Conservation (phyloP, 2,329 filamentous ascomycete genomes). For the Dactylellina drechsleri region DNA sequence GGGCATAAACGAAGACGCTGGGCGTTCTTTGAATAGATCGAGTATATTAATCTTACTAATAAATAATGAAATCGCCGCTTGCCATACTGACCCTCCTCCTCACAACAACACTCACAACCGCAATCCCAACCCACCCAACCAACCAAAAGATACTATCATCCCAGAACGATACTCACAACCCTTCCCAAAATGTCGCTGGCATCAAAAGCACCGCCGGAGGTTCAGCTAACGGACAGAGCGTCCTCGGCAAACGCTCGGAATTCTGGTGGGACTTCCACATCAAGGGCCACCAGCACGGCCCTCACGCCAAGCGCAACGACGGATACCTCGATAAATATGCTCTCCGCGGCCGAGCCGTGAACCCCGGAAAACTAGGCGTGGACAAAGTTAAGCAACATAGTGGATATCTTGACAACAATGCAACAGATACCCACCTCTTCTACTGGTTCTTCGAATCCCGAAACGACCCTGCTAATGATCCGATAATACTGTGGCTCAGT, state of each 20-base stretch:
- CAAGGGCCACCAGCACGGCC: slow-evolving; percentile 82
- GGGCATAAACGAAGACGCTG: background rate
- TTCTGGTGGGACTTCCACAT: slow-evolving; percentile 90
- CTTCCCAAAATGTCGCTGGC: too few species aligned
- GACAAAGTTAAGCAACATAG: slow-evolving; percentile 97
- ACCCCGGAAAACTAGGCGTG: slow-evolving; percentile 79
- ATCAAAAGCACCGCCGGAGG: too few species aligned
- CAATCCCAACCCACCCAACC: too few species aligned
- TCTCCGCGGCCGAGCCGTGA: slow-evolving; percentile 80
- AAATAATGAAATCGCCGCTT: background rate
- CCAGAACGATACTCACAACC: slow-evolving; percentile 5
- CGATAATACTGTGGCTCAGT: slow-evolving; percentile 93
- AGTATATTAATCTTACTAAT: background rate
- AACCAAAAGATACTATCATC: background rate
- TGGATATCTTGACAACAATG: slow-evolving; percentile 95
- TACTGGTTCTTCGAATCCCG: slow-evolving; percentile 99
- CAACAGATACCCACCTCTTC: slow-evolving; percentile 94
- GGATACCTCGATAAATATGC: slow-evolving; percentile 88
- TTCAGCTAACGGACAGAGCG: too few species aligned
- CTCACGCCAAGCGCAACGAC: slow-evolving; percentile 83
- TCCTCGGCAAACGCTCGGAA: slow-evolving; percentile 74
- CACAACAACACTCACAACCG: too few species aligned
- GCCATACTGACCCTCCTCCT: too few species aligned
- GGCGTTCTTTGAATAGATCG: background rate
- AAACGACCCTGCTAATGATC: slow-evolving; percentile 95